phyloP scores from a whole-genome alignment of 371 early-diverging fungal genomes.

The Polyrhizophydium stewartii region DNA sequence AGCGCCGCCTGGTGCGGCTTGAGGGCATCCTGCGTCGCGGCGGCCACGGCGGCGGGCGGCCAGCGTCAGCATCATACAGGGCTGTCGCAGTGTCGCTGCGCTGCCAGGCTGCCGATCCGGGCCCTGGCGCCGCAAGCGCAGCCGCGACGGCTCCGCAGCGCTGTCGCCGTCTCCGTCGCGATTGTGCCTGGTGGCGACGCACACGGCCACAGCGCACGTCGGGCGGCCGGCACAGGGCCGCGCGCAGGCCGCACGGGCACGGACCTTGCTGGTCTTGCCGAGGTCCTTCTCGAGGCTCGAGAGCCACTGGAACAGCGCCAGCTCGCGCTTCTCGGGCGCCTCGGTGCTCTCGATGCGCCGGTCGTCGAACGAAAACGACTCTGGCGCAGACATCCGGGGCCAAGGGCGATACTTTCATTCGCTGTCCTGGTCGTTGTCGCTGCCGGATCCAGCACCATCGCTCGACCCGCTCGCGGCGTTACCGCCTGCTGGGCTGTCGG shows the following conservation, averaged over 20 bases:
- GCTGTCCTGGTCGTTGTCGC: neutral
- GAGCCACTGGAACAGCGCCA: constrained; percentile 75
- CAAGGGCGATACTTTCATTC: neutral
- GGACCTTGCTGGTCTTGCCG: constrained; percentile 6
- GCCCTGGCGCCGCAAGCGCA: too few relatives aligned
- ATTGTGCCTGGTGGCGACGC: too few relatives aligned
- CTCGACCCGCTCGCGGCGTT: too few relatives aligned
- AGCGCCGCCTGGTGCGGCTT: constrained; percentile 61
- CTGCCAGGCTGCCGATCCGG: too few relatives aligned
- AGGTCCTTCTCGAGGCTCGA: constrained; percentile 65
- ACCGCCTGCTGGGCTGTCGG: too few relatives aligned
- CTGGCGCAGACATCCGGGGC: constrained; percentile 7
- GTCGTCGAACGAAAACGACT: constrained; percentile 25
- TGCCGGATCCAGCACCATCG: too few relatives aligned
- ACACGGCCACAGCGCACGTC: too few relatives aligned
- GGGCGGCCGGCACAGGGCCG: too few relatives aligned
- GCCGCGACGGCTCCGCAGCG: too few relatives aligned
- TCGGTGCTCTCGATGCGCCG: constrained; percentile 49
- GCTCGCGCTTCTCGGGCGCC: constrained; percentile 68
- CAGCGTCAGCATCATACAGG: too few relatives aligned
- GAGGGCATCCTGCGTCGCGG: constrained; percentile 45
- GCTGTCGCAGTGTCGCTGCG: too few relatives aligned
- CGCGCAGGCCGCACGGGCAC: neutral
- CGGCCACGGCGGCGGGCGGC: constrained; percentile 10
- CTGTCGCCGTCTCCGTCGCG: too few relatives aligned